Conservation (phyloP, 129 eudicot genomes). For the Flaveria sonorensis region DNA sequence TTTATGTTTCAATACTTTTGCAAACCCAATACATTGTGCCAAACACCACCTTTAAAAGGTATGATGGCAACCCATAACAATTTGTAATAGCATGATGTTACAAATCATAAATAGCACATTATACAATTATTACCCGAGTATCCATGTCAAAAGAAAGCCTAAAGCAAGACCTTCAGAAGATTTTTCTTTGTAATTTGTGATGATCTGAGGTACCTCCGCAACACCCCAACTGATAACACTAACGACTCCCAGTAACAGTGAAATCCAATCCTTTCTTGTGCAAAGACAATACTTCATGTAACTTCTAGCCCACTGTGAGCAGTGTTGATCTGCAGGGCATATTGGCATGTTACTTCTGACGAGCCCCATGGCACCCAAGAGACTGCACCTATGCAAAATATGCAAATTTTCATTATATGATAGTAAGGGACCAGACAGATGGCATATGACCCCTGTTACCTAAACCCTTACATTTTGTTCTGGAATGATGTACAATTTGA, state of each 20-base stretch:
- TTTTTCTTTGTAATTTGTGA: conserved; percentile 62
- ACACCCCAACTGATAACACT: conserved; percentile 80
- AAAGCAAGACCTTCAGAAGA: conserved; percentile 78
- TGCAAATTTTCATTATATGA: not conserved
- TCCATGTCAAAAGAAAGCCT: conserved; percentile 69
- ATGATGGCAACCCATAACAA: not conserved
- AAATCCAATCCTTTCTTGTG: conserved; percentile 52
- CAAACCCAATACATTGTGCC: not conserved
- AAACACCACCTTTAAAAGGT: not conserved
- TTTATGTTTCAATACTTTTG: not conserved
- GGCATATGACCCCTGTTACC: not conserved
- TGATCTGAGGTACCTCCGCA: conserved; percentile 80
- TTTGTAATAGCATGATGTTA: not conserved
- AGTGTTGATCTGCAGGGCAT: conserved; percentile 51
- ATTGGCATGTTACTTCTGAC: conserved; percentile 37
- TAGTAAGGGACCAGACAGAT: not conserved
- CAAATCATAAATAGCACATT: not conserved
- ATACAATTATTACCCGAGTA: conserved; percentile 54
- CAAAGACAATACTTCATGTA: conserved; percentile 62
- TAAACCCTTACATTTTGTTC: not conserved
- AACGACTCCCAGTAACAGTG: conserved; percentile 55
- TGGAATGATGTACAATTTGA: not conserved
- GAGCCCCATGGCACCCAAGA: conserved; percentile 40
- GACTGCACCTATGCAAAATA: conserved; percentile 18
- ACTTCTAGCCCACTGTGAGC: conserved; percentile 59